Conservation (phyloP, 768 basidiomycete species). For the Tremella fuciformis region DNA sequence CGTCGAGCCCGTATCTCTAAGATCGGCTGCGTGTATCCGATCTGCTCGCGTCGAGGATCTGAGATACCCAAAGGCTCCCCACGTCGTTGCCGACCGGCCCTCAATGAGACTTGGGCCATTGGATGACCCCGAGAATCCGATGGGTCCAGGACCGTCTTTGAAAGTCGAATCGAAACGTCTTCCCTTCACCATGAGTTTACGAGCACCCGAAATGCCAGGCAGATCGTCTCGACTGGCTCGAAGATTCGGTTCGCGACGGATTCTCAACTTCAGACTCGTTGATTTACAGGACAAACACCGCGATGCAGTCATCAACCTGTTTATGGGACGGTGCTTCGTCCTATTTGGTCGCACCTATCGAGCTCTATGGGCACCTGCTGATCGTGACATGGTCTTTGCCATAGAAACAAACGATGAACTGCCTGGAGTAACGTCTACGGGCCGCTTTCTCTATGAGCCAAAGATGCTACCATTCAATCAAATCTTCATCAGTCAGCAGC, state of each 20-base stretch:
- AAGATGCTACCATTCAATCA: conserved; percentile 19
- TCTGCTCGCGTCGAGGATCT: not conserved
- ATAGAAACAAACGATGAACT: conserved; percentile 27
- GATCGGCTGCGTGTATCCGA: not conserved
- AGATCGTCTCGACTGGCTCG: conserved; percentile 38
- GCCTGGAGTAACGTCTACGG: not conserved
- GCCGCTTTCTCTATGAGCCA: conserved; percentile 1
- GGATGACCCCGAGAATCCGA: conserved; percentile 1
- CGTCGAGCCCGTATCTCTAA: conserved; percentile 8
- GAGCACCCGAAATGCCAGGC: conserved; percentile 28
- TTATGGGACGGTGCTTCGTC: conserved; percentile 29
- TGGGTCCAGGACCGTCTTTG: not conserved
- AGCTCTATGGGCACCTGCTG: conserved; percentile 32
- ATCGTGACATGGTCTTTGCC: conserved; percentile 22
- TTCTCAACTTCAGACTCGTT: conserved; percentile 26
- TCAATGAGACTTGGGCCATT: not conserved
- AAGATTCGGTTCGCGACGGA: conserved; percentile 34
- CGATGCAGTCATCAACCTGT: conserved; percentile 15
- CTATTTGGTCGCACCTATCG: conserved; percentile 32
- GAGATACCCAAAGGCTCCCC: not conserved
- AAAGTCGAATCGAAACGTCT: not conserved
- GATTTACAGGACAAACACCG: not conserved
- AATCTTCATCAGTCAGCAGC: conserved; percentile 23
- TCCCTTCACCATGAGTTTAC: conserved; percentile 2
- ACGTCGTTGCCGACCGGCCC: too few species aligned